Conservation (phyloP, 1,284 basidiomycete genomes). For the Ceratobasidium papillatum region DNA sequence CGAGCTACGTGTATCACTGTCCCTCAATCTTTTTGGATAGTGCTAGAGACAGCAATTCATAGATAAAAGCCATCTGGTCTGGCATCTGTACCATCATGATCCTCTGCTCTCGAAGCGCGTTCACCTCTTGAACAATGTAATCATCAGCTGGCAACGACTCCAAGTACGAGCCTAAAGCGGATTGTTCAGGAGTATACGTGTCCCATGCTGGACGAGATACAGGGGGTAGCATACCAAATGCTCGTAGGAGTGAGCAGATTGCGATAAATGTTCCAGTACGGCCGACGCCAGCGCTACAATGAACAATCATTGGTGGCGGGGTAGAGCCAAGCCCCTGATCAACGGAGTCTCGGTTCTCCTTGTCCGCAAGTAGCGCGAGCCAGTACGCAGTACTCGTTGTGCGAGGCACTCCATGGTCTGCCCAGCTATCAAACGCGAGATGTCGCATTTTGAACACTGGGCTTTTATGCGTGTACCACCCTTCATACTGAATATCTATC, state of each 20-base stretch:
- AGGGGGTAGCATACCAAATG: conserved; percentile 44
- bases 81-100: conserved; percentile 81
- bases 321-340: conserved; percentile 50
- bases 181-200: conserved; percentile 30
- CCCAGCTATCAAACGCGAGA: conserved; percentile 79
- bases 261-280: conserved; percentile 61
- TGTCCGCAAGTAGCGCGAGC: conserved; percentile 42
- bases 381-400: conserved; percentile 49
- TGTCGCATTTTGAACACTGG: conserved; percentile 60
- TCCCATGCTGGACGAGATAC: conserved; percentile 32
- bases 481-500: conserved; percentile 57
- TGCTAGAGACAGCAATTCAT: conserved; percentile 64
- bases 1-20: background rate
- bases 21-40: conserved; percentile 25
- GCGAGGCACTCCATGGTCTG: conserved; percentile 80
- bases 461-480: conserved; percentile 41
- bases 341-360: conserved; percentile 45
- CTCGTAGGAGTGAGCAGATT: conserved; percentile 73
- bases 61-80: conserved; percentile 73
- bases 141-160: conserved; percentile 60
- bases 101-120: conserved; percentile 79
- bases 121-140: conserved; percentile 74
- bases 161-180: conserved; percentile 64
- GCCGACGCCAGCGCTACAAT: conserved; percentile 66
- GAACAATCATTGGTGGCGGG: conserved; percentile 80